Evolutionary conservation across 2,329 filamentous ascomycete species (phyloP), one percentile per base, ranked within the genome.

Genomic region (Penicillium nordicum): DNA sequence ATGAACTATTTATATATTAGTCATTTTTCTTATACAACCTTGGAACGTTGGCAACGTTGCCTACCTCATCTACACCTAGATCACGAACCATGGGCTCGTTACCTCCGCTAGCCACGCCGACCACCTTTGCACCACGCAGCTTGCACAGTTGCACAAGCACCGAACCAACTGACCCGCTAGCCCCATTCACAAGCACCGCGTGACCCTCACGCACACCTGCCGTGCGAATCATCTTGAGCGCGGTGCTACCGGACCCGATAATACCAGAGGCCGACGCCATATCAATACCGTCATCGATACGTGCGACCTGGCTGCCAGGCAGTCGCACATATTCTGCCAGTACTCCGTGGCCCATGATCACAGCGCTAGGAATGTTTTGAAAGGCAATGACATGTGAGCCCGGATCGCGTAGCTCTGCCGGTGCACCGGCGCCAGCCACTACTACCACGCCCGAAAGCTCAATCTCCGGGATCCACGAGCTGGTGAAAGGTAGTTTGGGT

Each of bases 81-180:
- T 30, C 53, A 36, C 60, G 58, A 7, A 64, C 60, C 52, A 63
- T 54, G 0, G 44, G 38, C 58, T 63, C 60, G 42, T 63, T 64
- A 2, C 58, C 60, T 5, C 60, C 57, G 23, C 62, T 64, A 16
- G 58, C 62, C 8, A 64, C 59, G 12, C 58, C 62, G 14, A 64
- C 57, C 16, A 64, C 60, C 25, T 43, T 58, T 5, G 57, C 62
- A 2, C 60, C 60, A 23, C 58, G 53, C 5, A 61, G 5, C 48
- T 60, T 63, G 45, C 58, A 59, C 34, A 64, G 29, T 42, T 63
- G 62, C 50, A 64, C 60, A 2, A 64, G 50, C 9, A 64, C 50
- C 16, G 62, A 61, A 0, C 57, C 62, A 5, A 59, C 60, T 5
- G 62, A 64, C 7, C 62, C 60, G 36, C 62, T 64, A 9, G 58